These are phyloP conservation scores for Talaromyces sp. DNA, from an alignment of 2,329 filamentous ascomycete genomes.

Conservation along the genomic window DNA sequence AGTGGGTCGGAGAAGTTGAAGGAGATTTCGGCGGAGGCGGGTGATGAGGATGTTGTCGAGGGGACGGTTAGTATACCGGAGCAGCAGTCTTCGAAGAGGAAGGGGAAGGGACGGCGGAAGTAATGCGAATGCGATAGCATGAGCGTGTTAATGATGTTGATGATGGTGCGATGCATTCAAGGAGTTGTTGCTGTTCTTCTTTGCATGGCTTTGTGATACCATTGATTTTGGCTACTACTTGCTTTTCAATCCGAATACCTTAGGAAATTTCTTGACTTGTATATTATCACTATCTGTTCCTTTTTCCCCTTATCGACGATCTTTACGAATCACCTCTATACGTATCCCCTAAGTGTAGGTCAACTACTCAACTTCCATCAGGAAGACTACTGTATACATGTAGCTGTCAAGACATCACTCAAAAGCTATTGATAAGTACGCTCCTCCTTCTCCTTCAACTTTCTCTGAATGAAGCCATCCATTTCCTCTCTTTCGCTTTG, in stretches of 20 bases:
- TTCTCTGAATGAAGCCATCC: constrained; percentile 23
- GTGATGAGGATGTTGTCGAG: constrained; percentile 67
- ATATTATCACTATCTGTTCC: background rate
- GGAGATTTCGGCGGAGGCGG: constrained; percentile 49
- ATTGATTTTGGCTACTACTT: background rate
- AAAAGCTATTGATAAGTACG: no score
- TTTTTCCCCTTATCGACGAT: background rate
- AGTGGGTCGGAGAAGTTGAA: constrained; percentile 77
- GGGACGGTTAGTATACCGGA: constrained; percentile 68
- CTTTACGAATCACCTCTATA: background rate
- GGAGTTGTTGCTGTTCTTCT: background rate
- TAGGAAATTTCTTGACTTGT: background rate
- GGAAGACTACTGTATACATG: background rate
- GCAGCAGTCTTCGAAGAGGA: constrained; percentile 47
- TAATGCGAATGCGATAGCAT: background rate
- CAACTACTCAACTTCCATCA: background rate
- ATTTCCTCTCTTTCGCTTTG: constrained; percentile 22
- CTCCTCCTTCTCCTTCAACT: constrained; percentile 18
- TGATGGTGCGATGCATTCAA: background rate
- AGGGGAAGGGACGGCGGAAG: constrained; percentile 34
- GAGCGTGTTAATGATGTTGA: background rate
- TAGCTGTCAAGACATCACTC: no score
- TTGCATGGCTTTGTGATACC: constrained; percentile 10
- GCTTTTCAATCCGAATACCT: background rate
- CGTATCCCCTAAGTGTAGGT: background rate